A percentile compares a stretch with the other conserved stretches of the same genome.
phyloP scores from a whole-genome alignment of 768 basidiomycete species.

The Cyathus striatus region DNA sequence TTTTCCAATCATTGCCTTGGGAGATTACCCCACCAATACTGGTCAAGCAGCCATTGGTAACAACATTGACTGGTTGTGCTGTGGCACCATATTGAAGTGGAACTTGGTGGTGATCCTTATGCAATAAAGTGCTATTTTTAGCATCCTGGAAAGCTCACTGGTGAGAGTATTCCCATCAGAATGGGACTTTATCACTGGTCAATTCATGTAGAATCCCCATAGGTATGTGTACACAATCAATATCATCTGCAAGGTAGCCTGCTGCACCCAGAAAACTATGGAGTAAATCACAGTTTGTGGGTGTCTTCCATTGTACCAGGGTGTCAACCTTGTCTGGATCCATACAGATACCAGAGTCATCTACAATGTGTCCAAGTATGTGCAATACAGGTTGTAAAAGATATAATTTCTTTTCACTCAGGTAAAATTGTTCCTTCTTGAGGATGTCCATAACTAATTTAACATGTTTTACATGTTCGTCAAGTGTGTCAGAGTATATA shows the following conservation, averaged over 20 bases:
- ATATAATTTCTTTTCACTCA: slow-evolving; percentile 15
- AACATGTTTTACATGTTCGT: slow-evolving; percentile 27
- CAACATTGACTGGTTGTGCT: slow-evolving; percentile 16
- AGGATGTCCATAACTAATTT: slow-evolving; percentile 21
- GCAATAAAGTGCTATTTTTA: slow-evolving; percentile 12
- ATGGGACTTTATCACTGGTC: slow-evolving; percentile 9
- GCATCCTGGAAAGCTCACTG: slow-evolving; percentile 24
- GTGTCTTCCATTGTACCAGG: slow-evolving; percentile 18
- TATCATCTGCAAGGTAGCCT: slow-evolving; percentile 23
- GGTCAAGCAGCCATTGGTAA: slow-evolving; percentile 19
- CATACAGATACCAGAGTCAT: slow-evolving; percentile 28
- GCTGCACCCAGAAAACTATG: slow-evolving; percentile 28
- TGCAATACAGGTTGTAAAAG: slow-evolving; percentile 21
- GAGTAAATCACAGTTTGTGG: slow-evolving; percentile 20
- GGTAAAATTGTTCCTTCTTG: slow-evolving; percentile 20
- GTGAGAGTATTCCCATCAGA: slow-evolving; percentile 11
- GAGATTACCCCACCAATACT: slow-evolving; percentile 16
- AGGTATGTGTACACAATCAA: slow-evolving; percentile 17
- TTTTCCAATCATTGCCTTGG: slow-evolving; percentile 18
- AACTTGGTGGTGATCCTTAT: slow-evolving; percentile 7
- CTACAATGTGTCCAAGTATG: slow-evolving; percentile 15
- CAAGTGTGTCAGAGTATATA: slow-evolving; percentile 25
- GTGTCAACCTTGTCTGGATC: slow-evolving; percentile 34
- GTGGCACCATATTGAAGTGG: slow-evolving; percentile 10
- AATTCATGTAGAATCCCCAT: slow-evolving; percentile 19